Conservation (phyloP, 2,329 filamentous ascomycete species). For the Neofusicoccum kwambonambiense region DNA sequence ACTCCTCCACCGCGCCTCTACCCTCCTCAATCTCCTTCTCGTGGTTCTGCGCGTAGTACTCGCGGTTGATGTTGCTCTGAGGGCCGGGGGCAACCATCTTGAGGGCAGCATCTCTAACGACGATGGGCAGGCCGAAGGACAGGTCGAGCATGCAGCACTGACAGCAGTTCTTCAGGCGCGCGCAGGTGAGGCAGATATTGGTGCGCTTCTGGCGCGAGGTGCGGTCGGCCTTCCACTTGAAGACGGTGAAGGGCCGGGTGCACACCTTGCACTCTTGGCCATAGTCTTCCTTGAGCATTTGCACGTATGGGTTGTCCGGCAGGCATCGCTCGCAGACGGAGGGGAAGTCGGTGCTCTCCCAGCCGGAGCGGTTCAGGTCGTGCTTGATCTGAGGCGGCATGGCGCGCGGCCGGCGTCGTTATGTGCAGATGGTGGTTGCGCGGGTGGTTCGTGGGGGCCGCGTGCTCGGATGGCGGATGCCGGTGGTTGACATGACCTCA, state of each 20-base stretch:
- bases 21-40: conserved; percentile 95
- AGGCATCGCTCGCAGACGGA: conserved; percentile 90
- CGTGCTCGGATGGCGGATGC: conserved; percentile 12
- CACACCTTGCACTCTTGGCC: conserved; percentile 85
- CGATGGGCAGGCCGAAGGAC: conserved; percentile 91
- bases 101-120: conserved; percentile 89
- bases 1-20: conserved; percentile 74
- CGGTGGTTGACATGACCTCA: conserved; percentile 7
- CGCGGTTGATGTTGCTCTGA: conserved; percentile 86
- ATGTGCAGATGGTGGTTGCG: neutral
- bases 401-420: neutral
- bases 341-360: conserved; percentile 90
- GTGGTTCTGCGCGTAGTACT: conserved; percentile 97
- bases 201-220: conserved; percentile 90
- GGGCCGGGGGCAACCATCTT: conserved; percentile 98
- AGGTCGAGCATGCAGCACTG: conserved; percentile 99
- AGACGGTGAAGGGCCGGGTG: conserved; percentile 92
- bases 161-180: conserved; percentile 96
- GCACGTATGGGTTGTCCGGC: conserved; percentile 94
- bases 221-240: conserved; percentile 90
- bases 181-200: conserved; percentile 94
- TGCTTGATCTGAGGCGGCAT: conserved; percentile 95
- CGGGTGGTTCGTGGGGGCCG: neutral
- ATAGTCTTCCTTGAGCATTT: conserved; percentile 98
- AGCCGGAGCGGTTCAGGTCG: conserved; percentile 90